Conservation (phyloP, 2,329 filamentous ascomycete genomes). For the Teratosphaeria pseudoeucalypti region DNA sequence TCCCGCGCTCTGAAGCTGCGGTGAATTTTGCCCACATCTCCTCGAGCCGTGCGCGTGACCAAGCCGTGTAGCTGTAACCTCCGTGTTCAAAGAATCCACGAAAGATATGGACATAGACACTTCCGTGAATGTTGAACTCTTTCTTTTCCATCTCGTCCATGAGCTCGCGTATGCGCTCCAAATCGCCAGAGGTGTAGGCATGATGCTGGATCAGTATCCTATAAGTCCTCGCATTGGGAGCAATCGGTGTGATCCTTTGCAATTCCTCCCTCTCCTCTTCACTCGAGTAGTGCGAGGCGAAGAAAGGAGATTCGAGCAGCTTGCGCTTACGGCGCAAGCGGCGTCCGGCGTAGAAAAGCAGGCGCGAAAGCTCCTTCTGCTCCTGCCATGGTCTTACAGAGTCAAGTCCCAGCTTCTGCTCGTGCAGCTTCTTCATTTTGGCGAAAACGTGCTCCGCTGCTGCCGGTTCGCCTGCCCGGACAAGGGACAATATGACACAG, state of each 20-base stretch:
- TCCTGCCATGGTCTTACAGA: constrained; percentile 29
- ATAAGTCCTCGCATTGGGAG: constrained; percentile 70
- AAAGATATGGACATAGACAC: constrained; percentile 71
- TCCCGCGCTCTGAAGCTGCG: constrained; percentile 1
- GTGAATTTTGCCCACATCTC: constrained; percentile 58
- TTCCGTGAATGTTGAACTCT: constrained; percentile 58
- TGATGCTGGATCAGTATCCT: constrained; percentile 69
- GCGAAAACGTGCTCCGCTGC: constrained; percentile 73
- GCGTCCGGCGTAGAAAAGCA: constrained; percentile 37
- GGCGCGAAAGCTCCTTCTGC: constrained; percentile 33
- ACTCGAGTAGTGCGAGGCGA: constrained; percentile 14
- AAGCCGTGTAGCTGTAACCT: constrained; percentile 52
- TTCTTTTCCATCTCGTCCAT: constrained; percentile 67
- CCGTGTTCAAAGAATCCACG: constrained; percentile 72
- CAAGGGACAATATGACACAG: constrained; percentile 68
- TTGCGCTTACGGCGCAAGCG: constrained; percentile 38
- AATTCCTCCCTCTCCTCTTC: constrained; percentile 36
- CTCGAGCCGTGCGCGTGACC: constrained; percentile 61
- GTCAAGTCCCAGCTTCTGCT: constrained; percentile 21
- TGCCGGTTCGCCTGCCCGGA: constrained; percentile 63
- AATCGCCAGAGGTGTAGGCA: constrained; percentile 56
- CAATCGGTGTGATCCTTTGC: constrained; percentile 56
- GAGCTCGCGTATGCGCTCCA: constrained; percentile 59
- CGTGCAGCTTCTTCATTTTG: constrained; percentile 63
- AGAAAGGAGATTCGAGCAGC: constrained; percentile 37